Evolutionary conservation across 148 eudicot genomes (phyloP), one percentile per base, ranked within the genome.

Genomic region (Rhododendron kiyosumense): DNA sequence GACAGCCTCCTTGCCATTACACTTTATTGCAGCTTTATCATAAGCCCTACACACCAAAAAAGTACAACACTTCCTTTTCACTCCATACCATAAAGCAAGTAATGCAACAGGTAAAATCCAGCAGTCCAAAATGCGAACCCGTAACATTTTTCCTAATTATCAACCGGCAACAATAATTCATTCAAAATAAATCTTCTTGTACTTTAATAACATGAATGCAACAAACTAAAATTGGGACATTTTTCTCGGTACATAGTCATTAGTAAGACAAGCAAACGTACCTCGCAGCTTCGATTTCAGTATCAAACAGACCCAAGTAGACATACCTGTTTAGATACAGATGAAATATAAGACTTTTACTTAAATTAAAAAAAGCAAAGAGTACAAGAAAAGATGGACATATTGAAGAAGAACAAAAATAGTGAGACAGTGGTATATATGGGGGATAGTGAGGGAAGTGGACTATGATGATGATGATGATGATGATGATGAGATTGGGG

Each of bases 221-320:
- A 24, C 71, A 65, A 14, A 26, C 71, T 8, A 63, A 63, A 63
- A 1, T 2, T 24, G 30, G 71, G 0, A 63, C 28, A 7, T 24
- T 24, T n/a, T 63, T 65, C 30, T 24, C 9, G 1, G 30, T 65
- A 9, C 14, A n/a, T 9, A 54, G 71, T 65, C 71, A 63, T 63
- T 24, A 15, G 38, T 12, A 26, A 20, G 11, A 28, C 57, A 2
- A 71, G 51, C 17, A 49, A 52, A 86, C 86, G 8, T 73, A 97
- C 99, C 95, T 97, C 59, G 99, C 99, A 82, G 99, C 99, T 90
- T 97, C 99, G 49, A 95, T 85, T 88, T 97, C 99, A 10, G 95
- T 93, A 86, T 97, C 98, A 81, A 97, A 97, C 45, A 97, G 94
- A 9, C 99, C 99, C 89, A 97, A 89, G 85, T 97, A 97, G 10